Evolutionary conservation across 345 rosid genomes (phyloP).

Genomic region (Pistacia atlantica): DNA sequence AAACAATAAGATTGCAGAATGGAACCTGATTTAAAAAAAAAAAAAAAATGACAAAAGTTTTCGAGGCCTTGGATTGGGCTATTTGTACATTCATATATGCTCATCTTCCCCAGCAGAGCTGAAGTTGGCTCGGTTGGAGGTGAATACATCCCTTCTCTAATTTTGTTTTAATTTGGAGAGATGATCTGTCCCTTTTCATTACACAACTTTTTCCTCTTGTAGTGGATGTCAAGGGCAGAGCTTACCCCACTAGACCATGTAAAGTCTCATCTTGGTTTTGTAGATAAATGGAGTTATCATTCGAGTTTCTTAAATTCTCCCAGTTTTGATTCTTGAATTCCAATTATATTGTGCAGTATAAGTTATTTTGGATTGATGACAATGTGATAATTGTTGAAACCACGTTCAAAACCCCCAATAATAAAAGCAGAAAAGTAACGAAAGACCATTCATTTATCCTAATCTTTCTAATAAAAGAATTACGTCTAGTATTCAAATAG

Average conservation of each 20-base stretch:
- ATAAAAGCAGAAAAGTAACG: too few species aligned
- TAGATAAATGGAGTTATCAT: neutral
- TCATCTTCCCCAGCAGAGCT: neutral
- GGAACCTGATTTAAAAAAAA: too few species aligned
- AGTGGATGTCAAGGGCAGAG: neutral
- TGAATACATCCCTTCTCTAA: neutral
- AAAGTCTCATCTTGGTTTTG: neutral
- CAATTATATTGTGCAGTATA: too few species aligned
- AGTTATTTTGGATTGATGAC: too few species aligned
- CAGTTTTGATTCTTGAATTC: neutral
- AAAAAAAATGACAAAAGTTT: neutral
- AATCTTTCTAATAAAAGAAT: too few species aligned
- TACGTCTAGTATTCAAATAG: too few species aligned
- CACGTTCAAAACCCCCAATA: too few species aligned
- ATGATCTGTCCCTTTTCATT: constrained; percentile 9
- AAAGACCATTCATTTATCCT: too few species aligned
- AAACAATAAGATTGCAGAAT: neutral
- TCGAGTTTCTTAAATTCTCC: neutral
- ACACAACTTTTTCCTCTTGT: constrained; percentile 4
- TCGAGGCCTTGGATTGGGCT: neutral
- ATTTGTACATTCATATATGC: constrained; percentile 11
- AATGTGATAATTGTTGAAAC: too few species aligned
- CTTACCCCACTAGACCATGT: neutral
- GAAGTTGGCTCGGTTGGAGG: constrained; percentile 7
- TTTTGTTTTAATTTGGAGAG: constrained; percentile 17